Evolutionary conservation across 768 basidiomycete genomes (phyloP), one percentile per base, ranked within the genome.

Genomic region (Termitomyces heimii): DNA sequence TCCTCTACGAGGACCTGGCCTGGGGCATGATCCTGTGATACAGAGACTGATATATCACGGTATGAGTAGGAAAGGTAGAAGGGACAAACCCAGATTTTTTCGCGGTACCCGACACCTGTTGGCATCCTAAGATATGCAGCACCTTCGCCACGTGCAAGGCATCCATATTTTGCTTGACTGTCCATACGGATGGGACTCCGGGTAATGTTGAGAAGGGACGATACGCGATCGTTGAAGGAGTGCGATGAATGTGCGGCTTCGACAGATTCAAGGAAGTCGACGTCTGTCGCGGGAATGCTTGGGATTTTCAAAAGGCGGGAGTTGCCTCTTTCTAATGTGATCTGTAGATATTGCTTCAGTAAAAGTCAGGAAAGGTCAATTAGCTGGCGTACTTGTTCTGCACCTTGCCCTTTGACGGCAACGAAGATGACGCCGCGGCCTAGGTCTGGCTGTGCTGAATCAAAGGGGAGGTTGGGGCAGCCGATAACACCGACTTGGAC

Each of bases 211-310:
- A 98, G 75, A 5, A 86, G 63, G 32, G 79, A 65, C 0, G 89
- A 84, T 35, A 98, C 87, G 22, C 78, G 79, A 34, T 83, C 82
- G 66, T 89, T 94, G 70, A 93, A 88, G 2, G 84, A 83, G 59
- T 94, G 91, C n/a, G 93, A 89, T 1, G 92, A 88, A 68, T 99
- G 97, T 0, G 86, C 88, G 4, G 89, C 83, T 67, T 99, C 96
- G 44, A 96, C 90, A 4, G 91, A 94, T 74, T 98, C 94, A 60
- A 98, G 84, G 72, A 94, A 85, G 59, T 78, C 80, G 49, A 93
- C 74, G 13, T 71, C 70, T 10, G 75, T 72, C 2, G 76, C 71
- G 12, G 77, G 68, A 49, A 82, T 73, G 12, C 74, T 59, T 7
- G 83, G 77, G 60, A 92, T 89, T 28, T 54, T 65, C 42, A 93